Evolutionary conservation across 2,329 filamentous ascomycete genomes (phyloP).

Genomic region (Trichoderma hamatum): DNA sequence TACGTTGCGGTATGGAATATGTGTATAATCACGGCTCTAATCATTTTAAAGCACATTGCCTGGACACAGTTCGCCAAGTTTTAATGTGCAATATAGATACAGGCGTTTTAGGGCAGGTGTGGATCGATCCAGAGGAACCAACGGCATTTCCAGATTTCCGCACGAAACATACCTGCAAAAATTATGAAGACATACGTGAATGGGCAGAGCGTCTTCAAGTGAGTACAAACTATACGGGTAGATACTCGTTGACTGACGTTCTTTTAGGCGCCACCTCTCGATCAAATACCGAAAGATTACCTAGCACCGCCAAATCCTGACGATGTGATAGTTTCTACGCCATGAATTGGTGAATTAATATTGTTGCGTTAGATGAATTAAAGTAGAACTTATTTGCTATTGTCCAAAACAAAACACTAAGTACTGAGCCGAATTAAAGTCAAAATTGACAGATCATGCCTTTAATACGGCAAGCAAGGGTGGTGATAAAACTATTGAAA

Average conservation of each 20-base stretch:
- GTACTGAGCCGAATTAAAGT: neutral
- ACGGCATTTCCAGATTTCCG: constrained; percentile 64
- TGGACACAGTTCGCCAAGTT: constrained; percentile 64
- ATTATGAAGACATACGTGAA: constrained; percentile 54
- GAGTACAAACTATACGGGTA: neutral
- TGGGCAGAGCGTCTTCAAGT: constrained; percentile 60
- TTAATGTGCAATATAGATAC: constrained; percentile 66
- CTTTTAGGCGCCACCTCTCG: constrained; percentile 29
- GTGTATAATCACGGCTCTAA: neutral
- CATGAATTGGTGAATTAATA: neutral
- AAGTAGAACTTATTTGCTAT: neutral
- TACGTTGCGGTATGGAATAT: neutral
- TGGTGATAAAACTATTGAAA: neutral
- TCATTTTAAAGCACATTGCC: constrained; percentile 49
- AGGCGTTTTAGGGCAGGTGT: constrained; percentile 63
- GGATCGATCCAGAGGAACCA: constrained; percentile 52
- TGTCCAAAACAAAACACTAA: neutral
- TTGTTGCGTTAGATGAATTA: neutral
- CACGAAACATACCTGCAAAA: constrained; percentile 61
- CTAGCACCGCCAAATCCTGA: constrained; percentile 27
- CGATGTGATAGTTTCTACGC: constrained; percentile 26
- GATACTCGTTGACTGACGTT: neutral
- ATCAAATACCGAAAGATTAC: constrained; percentile 32
- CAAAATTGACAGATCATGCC: neutral
- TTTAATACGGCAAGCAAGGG: neutral